These are phyloP conservation scores for Forsythia suspensa DNA, from an alignment of 257 asterid species.

Conservation along the genomic window DNA sequence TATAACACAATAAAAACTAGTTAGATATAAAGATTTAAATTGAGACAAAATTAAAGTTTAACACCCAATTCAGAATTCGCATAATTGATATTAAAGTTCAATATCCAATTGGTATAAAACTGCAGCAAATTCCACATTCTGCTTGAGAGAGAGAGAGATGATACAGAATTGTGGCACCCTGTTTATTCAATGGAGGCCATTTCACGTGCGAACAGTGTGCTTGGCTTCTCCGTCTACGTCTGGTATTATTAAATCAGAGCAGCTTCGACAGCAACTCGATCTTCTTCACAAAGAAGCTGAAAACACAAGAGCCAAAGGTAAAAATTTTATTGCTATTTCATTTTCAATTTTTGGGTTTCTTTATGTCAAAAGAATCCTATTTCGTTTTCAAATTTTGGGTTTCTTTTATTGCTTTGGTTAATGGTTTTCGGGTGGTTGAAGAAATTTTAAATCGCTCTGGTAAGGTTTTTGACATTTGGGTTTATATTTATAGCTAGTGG, in stretches of 20 bases:
- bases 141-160: conserved; percentile 19
- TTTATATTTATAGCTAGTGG: not conserved
- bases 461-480: not conserved
- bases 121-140: not conserved
- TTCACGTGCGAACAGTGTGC: conserved; percentile 19
- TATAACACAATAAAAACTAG: too few species aligned
- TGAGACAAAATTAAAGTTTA: too few species aligned
- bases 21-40: too few species aligned
- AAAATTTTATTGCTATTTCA: not conserved
- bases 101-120: not conserved
- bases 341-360: too few species aligned
- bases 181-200: conserved; percentile 25
- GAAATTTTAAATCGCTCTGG: not conserved
- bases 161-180: conserved; percentile 26
- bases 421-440: not conserved
- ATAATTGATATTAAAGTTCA: too few species aligned
- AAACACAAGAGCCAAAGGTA: conserved; percentile 37
- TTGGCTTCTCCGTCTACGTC: conserved; percentile 24
- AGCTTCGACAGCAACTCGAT: conserved; percentile 35
- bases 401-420: not conserved
- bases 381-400: not conserved
- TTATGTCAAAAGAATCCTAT: not conserved
- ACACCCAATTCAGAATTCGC: too few species aligned
- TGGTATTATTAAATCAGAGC: conserved; percentile 19
- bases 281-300: conserved; percentile 44